A percentile compares a stretch with the other conserved stretches of the same genome.
phyloP scores from a whole-genome alignment of 345 rosid species.

The Iberis pinnata region DNA sequence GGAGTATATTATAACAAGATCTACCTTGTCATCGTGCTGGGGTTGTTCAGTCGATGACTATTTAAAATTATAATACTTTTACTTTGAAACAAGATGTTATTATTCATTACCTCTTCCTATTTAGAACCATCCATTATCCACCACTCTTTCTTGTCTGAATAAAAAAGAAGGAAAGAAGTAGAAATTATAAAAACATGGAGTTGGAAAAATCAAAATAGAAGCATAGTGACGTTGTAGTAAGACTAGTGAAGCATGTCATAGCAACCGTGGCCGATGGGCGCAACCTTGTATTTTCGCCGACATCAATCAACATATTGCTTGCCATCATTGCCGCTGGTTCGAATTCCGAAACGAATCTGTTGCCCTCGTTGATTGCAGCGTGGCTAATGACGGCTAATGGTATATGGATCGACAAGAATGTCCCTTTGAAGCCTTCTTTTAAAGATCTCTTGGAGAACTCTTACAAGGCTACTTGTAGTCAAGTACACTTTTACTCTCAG shows the following conservation, averaged over 20 bases:
- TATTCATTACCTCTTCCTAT: neutral
- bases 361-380: conserved; percentile 41
- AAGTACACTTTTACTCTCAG: conserved; percentile 59
- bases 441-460: conserved; percentile 39
- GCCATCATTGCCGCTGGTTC: conserved; percentile 61
- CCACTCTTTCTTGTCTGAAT: too few relatives aligned
- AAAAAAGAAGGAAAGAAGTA: too few relatives aligned
- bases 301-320: conserved; percentile 51
- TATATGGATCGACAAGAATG: conserved; percentile 29
- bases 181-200: conserved; percentile 41
- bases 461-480: conserved; percentile 47
- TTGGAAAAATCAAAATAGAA: conserved; percentile 33
- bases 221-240: conserved; percentile 48
- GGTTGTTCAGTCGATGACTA: too few relatives aligned
- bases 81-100: too few relatives aligned
- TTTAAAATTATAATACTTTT: too few relatives aligned
- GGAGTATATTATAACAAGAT: too few relatives aligned
- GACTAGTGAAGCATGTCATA: conserved; percentile 37
- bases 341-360: conserved; percentile 37
- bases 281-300: conserved; percentile 64
- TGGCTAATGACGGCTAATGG: neutral
- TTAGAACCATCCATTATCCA: neutral
- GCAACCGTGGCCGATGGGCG: conserved; percentile 37
- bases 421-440: conserved; percentile 49
- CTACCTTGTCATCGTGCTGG: too few relatives aligned